Percentiles rank a stretch among this genome's conserved stretches.
Conservation (phyloP, 371 early-diverging fungal genomes). For the Saksenaea oblongispora region DNA sequence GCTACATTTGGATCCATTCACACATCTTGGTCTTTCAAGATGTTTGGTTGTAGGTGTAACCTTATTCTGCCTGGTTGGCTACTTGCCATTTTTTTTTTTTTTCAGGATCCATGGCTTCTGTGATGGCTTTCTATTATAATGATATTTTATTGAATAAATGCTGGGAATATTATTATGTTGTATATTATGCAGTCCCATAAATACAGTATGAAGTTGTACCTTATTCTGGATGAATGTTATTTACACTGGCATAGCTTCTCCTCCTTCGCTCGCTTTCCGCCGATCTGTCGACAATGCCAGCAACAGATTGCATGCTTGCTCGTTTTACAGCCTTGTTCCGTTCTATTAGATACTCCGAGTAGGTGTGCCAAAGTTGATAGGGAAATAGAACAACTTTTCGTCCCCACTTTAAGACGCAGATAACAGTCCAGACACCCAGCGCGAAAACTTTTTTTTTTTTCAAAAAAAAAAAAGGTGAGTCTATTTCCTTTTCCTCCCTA, state of each 20-base stretch:
- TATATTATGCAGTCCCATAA: neutral
- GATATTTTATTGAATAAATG: too few species aligned
- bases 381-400: slow-evolving; percentile 40
- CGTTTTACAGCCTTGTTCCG: slow-evolving; percentile 40
- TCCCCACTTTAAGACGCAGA: slow-evolving; percentile 39
- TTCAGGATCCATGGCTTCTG: too few species aligned
- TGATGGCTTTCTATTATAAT: too few species aligned
- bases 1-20: too few species aligned
- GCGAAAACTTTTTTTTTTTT: slow-evolving; percentile 47
- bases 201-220: neutral
- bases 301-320: slow-evolving; percentile 20
- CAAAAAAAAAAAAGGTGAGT: neutral
- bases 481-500: neutral
- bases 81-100: too few species aligned
- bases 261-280: neutral
- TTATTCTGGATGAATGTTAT: neutral
- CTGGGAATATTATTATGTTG: too few species aligned
- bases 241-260: neutral
- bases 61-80: too few species aligned
- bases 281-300: neutral
- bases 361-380: slow-evolving; percentile 32
- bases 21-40: too few species aligned
- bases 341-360: slow-evolving; percentile 38
- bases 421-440: slow-evolving; percentile 45
- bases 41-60: too few species aligned